Evolutionary conservation across 805 yeast genomes (phyloP).

Genomic region (Myxozyma vanderwaltii): DNA sequence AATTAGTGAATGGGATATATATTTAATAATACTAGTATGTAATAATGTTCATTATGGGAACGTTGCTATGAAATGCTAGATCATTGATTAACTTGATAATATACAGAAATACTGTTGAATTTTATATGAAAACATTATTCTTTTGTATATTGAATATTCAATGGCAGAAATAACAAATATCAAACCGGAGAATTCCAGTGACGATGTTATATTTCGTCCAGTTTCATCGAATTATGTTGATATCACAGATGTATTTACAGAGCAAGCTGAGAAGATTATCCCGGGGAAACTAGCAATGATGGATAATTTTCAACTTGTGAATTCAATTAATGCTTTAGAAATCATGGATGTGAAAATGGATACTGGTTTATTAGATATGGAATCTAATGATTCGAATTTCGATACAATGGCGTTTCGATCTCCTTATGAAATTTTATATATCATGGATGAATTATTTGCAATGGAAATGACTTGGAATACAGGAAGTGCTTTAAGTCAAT

Average conservation of each 20-base stretch:
- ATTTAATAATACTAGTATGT: too few species aligned
- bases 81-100: too few species aligned
- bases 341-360: conserved; percentile 69
- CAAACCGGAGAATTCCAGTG: background rate
- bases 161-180: background rate
- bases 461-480: conserved; percentile 72
- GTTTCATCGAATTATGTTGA: conserved; percentile 24
- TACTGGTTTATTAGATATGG: conserved; percentile 63
- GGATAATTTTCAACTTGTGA: conserved; percentile 64
- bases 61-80: too few species aligned
- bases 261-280: conserved; percentile 38
- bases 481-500: conserved; percentile 73
- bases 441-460: conserved; percentile 57
- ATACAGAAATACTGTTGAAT: too few species aligned
- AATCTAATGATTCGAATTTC: conserved; percentile 46
- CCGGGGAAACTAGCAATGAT: conserved; percentile 62
- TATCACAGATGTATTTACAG: conserved; percentile 25
- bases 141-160: conserved; percentile 10
- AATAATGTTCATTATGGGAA: too few species aligned
- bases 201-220: conserved; percentile 1
- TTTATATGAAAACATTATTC: too few species aligned
- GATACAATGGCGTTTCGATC: conserved; percentile 48
- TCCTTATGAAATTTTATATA: conserved; percentile 50
- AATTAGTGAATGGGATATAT: too few species aligned
- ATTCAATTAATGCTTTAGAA: conserved; percentile 88